Conservation (phyloP, 2,329 filamentous ascomycete genomes). For the Berkeleyomyces rouxiae region DNA sequence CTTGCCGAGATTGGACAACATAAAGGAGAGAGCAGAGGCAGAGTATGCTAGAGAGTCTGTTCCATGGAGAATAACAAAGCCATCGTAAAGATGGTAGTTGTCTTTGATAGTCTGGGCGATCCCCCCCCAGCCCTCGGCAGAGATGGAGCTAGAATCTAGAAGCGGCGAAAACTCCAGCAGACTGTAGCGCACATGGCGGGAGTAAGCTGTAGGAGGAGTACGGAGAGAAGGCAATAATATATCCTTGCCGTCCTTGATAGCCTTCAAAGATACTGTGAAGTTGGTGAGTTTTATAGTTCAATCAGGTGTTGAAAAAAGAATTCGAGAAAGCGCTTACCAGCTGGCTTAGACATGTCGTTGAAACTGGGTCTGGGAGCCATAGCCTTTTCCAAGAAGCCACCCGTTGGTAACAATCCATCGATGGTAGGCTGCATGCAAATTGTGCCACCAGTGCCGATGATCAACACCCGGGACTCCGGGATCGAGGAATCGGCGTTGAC, state of each 20-base stretch:
- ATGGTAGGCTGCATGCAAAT: constrained; percentile 81
- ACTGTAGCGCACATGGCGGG: constrained; percentile 65
- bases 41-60: constrained; percentile 85
- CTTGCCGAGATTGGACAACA: constrained; percentile 81
- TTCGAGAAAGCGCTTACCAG: constrained; percentile 16
- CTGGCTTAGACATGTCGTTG: constrained; percentile 43
- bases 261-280: constrained; percentile 32
- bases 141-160: constrained; percentile 81
- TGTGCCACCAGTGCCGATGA: constrained; percentile 79
- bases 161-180: constrained; percentile 72
- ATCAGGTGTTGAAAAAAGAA: not conserved
- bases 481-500: constrained; percentile 19
- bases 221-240: constrained; percentile 49
- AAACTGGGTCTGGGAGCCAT: constrained; percentile 72
- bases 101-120: constrained; percentile 64
- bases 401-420: constrained; percentile 63
- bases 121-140: constrained; percentile 69
- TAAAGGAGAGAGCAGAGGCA: constrained; percentile 79
- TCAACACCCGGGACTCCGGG: constrained; percentile 66
- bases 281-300: not conserved
- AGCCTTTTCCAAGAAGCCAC: constrained; percentile 65
- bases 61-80: constrained; percentile 79
- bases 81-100: constrained; percentile 81
- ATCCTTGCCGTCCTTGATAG: constrained; percentile 32
- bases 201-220: constrained; percentile 65